A percentile compares a stretch with the other conserved stretches of the same genome.
Evolutionary conservation across 2,329 filamentous ascomycete genomes (phyloP).

Genomic region (Sclerotinia subarctica): DNA sequence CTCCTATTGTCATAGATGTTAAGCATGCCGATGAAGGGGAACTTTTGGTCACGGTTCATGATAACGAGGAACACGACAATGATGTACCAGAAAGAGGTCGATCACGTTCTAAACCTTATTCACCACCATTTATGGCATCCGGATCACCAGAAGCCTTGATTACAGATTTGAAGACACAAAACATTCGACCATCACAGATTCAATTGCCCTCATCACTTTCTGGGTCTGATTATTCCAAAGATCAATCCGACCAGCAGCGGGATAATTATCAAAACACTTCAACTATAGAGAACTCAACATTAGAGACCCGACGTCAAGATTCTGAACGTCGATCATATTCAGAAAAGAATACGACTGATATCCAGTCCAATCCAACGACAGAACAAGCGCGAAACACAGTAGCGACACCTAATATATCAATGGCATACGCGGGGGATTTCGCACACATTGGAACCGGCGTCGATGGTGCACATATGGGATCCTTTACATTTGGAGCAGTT

Average conservation of each 20-base stretch:
- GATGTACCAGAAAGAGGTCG: slow-evolving; percentile 36
- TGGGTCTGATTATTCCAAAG: slow-evolving; percentile 24
- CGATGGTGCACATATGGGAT: slow-evolving; percentile 26
- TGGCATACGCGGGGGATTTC: slow-evolving; percentile 26
- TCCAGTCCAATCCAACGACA: slow-evolving; percentile 14
- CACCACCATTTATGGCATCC: slow-evolving; percentile 19
- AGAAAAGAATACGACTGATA: slow-evolving; percentile 6
- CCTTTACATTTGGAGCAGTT: slow-evolving; percentile 20
- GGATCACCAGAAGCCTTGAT: neutral
- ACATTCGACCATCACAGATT: slow-evolving; percentile 10
- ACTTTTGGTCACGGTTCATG: slow-evolving; percentile 17
- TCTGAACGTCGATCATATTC: neutral
- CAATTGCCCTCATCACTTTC: slow-evolving; percentile 24
- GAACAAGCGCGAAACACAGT: slow-evolving; percentile 30
- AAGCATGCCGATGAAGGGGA: slow-evolving; percentile 24
- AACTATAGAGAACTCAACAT: slow-evolving; percentile 13
- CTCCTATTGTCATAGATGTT: slow-evolving; percentile 36
- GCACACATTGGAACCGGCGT: slow-evolving; percentile 33
- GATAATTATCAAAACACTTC: slow-evolving; percentile 12
- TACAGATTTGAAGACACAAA: neutral
- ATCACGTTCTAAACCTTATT: slow-evolving; percentile 32
- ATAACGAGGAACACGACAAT: slow-evolving; percentile 19
- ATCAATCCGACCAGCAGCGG: slow-evolving; percentile 15
- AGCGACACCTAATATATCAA: slow-evolving; percentile 26
- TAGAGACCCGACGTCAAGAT: slow-evolving; percentile 18